Evolutionary conservation across 768 basidiomycete species (phyloP).

Genomic region (Suillus cothurnatus): DNA sequence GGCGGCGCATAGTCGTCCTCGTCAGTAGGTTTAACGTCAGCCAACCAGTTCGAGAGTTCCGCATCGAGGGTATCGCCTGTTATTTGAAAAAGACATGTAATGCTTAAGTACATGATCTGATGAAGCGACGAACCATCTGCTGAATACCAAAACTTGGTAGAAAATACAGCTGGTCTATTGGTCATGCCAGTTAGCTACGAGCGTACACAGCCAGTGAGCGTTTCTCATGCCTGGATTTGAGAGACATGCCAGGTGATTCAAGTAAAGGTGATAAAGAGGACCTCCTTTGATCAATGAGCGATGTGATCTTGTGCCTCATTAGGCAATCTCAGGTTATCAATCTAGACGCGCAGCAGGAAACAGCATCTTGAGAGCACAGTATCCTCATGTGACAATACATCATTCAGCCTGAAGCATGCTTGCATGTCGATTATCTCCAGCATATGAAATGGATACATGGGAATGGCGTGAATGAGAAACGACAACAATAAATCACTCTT

Average conservation of each 20-base stretch:
- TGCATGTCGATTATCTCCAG: slow-evolving; percentile 50
- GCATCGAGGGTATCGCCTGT: slow-evolving; percentile 57
- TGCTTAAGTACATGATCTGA: slow-evolving; percentile 17
- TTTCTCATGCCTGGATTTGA: slow-evolving; percentile 28
- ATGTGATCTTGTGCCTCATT: slow-evolving; percentile 25
- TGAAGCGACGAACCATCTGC: slow-evolving; percentile 50
- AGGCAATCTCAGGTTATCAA: slow-evolving; percentile 19
- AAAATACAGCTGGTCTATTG: slow-evolving; percentile 73
- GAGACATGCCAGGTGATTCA: slow-evolving; percentile 22
- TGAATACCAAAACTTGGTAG: slow-evolving; percentile 84
- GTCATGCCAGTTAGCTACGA: slow-evolving; percentile 3
- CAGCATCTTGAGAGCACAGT: neutral
- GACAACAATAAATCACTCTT: slow-evolving; percentile 66
- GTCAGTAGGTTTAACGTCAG: slow-evolving; percentile 50
- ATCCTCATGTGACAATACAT: slow-evolving; percentile 1
- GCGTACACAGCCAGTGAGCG: too few relatives aligned
- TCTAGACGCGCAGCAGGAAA: neutral
- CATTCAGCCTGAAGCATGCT: slow-evolving; percentile 45
- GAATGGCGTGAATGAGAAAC: slow-evolving; percentile 39
- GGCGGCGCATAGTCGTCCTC: slow-evolving; percentile 62
- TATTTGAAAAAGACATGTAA: slow-evolving; percentile 14
- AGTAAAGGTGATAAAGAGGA: slow-evolving; percentile 14
- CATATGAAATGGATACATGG: slow-evolving; percentile 59
- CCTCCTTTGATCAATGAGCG: slow-evolving; percentile 17
- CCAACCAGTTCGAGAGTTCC: slow-evolving; percentile 69